phyloP scores from a whole-genome alignment of 495 filamentous ascomycete species.

The Mycothermus thermophilus region DNA sequence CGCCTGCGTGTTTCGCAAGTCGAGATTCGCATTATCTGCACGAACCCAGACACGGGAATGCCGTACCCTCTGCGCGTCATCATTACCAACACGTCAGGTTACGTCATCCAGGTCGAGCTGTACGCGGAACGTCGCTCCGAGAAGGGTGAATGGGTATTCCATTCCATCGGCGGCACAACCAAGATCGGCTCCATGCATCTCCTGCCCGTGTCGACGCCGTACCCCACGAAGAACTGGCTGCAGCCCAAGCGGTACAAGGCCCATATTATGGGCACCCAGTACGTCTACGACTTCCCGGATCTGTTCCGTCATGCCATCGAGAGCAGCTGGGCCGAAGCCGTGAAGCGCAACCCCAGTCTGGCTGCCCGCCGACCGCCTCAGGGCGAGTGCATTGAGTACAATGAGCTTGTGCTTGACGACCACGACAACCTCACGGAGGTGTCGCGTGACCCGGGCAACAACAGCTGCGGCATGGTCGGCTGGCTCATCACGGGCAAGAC shows the following conservation, averaged over 20 bases:
- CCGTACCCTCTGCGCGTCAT: constrained; percentile 91
- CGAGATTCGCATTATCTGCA: constrained; percentile 97
- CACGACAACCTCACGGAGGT: constrained; percentile 85
- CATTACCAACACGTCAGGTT: constrained; percentile 98
- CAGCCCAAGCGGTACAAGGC: constrained; percentile 99
- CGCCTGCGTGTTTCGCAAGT: constrained; percentile 91
- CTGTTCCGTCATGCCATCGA: constrained; percentile 96
- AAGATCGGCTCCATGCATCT: constrained; percentile 95
- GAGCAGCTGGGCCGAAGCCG: constrained; percentile 74
- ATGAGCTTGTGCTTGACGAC: constrained; percentile 86
- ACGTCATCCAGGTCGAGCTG: constrained; percentile 93
- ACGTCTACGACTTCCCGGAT: constrained; percentile 99
- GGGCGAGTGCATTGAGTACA: constrained; percentile 92
- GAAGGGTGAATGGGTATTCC: constrained; percentile 93
- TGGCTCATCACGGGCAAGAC: constrained; percentile 96
- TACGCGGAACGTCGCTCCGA: constrained; percentile 97
- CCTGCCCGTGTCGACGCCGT: constrained; percentile 77
- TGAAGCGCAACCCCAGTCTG: constrained; percentile 54
- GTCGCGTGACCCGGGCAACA: constrained; percentile 82
- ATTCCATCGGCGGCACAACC: constrained; percentile 86
- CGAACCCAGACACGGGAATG: constrained; percentile 66
- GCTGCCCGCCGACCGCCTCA: constrained; percentile 67
- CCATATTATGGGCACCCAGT: constrained; percentile 97
- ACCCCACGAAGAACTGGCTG: constrained; percentile 95
- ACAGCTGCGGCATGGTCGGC: constrained; percentile 94